Conservation (phyloP, 805 yeast species). For the Yamadazyma takamatsuzukensis region DNA sequence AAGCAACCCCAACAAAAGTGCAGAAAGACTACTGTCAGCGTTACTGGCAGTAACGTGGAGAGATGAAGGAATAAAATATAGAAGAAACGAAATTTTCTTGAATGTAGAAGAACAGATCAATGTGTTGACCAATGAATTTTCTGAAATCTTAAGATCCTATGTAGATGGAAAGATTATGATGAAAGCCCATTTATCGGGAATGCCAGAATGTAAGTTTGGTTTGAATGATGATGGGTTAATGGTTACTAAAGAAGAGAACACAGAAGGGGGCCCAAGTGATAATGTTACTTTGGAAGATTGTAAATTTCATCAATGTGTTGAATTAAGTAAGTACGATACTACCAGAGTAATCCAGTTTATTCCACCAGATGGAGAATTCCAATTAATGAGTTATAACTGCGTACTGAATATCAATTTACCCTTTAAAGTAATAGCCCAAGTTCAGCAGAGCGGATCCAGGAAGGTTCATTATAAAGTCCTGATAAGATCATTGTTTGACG, state of each 20-base stretch:
- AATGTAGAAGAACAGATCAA: conserved; percentile 75
- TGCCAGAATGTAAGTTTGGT: conserved; percentile 81
- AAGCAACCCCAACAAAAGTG: conserved; percentile 9
- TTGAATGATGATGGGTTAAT: conserved; percentile 50
- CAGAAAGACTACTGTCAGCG: conserved; percentile 5
- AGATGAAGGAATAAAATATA: conserved; percentile 41
- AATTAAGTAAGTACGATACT: conserved; percentile 60
- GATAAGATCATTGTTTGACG: conserved; percentile 58
- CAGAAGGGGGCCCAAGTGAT: conserved; percentile 27
- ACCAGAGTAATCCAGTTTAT: conserved; percentile 64
- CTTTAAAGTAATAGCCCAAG: conserved; percentile 58
- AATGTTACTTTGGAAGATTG: conserved; percentile 64
- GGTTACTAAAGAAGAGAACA: conserved; percentile 22
- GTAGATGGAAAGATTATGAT: conserved; percentile 74
- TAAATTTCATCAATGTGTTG: conserved; percentile 85
- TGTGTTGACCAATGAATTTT: conserved; percentile 62
- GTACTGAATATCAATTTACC: conserved; percentile 60
- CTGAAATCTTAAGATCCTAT: conserved; percentile 61
- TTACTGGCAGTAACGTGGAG: conserved; percentile 11
- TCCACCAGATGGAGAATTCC: conserved; percentile 88
- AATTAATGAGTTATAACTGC: conserved; percentile 66
- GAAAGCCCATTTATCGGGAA: conserved; percentile 72
- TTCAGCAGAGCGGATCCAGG: conserved; percentile 40
- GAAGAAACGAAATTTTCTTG: conserved; percentile 75
- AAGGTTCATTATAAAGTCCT: conserved; percentile 55